Evolutionary conservation across 2,329 filamentous ascomycete genomes (phyloP), one percentile per base, ranked within the genome.

Genomic region (Pseudogymnoascus sp.): DNA sequence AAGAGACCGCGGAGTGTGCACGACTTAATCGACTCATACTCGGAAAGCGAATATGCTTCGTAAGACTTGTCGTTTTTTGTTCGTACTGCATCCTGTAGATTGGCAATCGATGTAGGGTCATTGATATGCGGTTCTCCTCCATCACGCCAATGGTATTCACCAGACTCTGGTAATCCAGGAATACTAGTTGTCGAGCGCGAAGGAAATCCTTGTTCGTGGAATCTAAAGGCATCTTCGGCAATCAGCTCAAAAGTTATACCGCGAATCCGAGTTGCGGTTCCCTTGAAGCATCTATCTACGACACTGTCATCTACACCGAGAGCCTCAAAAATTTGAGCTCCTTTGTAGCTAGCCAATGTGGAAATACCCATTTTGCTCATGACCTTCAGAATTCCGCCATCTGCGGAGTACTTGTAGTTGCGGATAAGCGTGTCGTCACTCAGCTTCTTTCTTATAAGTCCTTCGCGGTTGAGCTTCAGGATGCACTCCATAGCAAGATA

Each of bases 351-450:
- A 73, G 93, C 91, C 54, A 97, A 81, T 34, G 93, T 97, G 5
- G 93, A 97, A 68, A 97, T 97, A 80, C 93, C 93, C 93, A 97
- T 97, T 82, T 97, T 97, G 76, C 89, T 95, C 93, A 97, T 97
- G 75, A 97, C 93, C 78, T 97, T 97, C 68, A 97, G 81, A 68
- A 97, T 96, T 79, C 93, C 93, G 73, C 93, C 93, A 70, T 97
- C 93, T 71, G 90, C 93, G 67, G 93, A 97, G 76, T 96, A 90
- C 79, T 96, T 96, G 83, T 97, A 97, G 80, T 97, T 97, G 71
- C 88, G 86, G 69, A 97, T 93, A 64, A 97, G 86, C 71, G 87
- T 83, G 66, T 96, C 88, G 64, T 95, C 85, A 18, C 83, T 84
- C 47, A 96, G 80, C 76, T 95, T 89, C 83, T 96, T 96, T 76